Evolutionary conservation across 2,329 filamentous ascomycete species (phyloP), one percentile per base, ranked within the genome.

Genomic region (Penicillium sp.): DNA sequence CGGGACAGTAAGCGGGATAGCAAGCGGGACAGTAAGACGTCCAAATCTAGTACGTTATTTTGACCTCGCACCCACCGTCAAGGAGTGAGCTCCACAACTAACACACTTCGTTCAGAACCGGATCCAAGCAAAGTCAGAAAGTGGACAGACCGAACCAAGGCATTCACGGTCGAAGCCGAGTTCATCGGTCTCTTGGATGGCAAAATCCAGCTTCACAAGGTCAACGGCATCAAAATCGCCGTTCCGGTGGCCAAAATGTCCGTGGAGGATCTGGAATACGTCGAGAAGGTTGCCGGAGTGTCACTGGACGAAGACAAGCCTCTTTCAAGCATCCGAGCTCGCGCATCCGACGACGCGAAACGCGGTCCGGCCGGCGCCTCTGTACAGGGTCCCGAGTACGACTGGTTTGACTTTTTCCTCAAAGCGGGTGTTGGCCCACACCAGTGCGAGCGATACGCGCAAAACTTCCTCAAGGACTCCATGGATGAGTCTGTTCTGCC

Each of bases 351-450:
- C 38, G 63, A 66, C 8, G 54, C 55, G 50, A 72, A 76, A 26
- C 74, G 66, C 34, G 48, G 55, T 25, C 50, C 54, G n/a, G 61
- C 70, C 26, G 71, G 68, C 46, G 66, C 64, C 43, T 62, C 66
- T 48, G 64, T 67, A 52, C 72, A 72, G 46, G 62, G 59, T 39
- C 61, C 63, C 8, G 85, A 93, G 41, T 95, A 97, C 66, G 93
- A 98, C 67, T 98, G 93, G 93, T 98, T 98, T 63, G 90, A 96
- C 65, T 97, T 98, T 73, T 98, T 98, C 76, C 74, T 98, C 36
- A 83, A 84, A 54, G 94, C 90, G 66, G 91, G 95, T 40, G 89
- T 97, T 59, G 86, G 90, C 39, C 88, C 91, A 42, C 88, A 94
- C 49, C 84, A 95, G 39, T 98, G 93, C 69, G 91, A 97, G 70